phyloP scores from a whole-genome alignment of 495 filamentous ascomycete species.

The Lophiotrema nucula region DNA sequence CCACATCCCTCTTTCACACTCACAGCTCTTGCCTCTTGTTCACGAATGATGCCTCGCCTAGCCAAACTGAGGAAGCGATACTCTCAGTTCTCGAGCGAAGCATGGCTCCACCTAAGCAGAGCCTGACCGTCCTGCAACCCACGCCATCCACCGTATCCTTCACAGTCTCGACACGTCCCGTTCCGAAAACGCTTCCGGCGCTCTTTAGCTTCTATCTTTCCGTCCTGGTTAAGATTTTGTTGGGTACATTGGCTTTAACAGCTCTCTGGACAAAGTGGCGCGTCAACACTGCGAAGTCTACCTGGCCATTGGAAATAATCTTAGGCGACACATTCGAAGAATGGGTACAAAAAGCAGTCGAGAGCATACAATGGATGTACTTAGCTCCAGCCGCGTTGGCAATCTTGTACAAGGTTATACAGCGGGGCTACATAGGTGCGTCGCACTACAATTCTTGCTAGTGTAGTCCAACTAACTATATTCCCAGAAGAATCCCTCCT shows the following conservation, averaged over 20 bases:
- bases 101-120: constrained; percentile 21
- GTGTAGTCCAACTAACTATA: constrained; percentile 1
- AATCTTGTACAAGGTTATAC: constrained; percentile 22
- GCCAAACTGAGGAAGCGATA: neutral
- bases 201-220: constrained; percentile 18
- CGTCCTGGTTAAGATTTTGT: constrained; percentile 17
- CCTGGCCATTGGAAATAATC: neutral
- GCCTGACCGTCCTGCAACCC: constrained; percentile 27
- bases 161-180: constrained; percentile 38
- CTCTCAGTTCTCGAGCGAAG: constrained; percentile 3
- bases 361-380: constrained; percentile 29
- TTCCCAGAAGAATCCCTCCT: constrained; percentile 75
- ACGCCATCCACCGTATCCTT: constrained; percentile 39
- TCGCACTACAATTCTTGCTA: neutral
- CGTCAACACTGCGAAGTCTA: neutral
- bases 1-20: no score
- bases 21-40: no score
- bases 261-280: constrained; percentile 26
- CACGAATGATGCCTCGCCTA: no score
- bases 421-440: constrained; percentile 36
- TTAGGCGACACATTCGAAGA: constrained; percentile 6
- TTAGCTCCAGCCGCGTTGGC: constrained; percentile 15
- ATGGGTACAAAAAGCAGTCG: constrained; percentile 1
- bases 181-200: constrained; percentile 31
- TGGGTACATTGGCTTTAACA: constrained; percentile 7